phyloP scores from a whole-genome alignment of 106 monocot species.

The Acorus calamus region DNA sequence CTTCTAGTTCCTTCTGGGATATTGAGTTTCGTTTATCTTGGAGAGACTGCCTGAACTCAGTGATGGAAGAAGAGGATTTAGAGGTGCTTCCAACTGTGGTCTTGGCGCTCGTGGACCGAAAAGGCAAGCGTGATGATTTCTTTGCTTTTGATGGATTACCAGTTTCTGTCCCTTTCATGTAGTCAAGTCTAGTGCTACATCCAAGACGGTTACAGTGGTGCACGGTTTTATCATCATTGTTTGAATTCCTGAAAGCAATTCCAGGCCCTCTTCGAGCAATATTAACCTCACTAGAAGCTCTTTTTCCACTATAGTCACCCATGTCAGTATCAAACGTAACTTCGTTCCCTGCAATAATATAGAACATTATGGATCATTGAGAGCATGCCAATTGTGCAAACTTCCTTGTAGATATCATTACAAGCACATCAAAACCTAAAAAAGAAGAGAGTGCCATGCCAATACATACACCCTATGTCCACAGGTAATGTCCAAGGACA shows the following conservation, averaged over 20 bases:
- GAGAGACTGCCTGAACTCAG: slow-evolving; percentile 13
- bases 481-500: no score
- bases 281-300: slow-evolving; percentile 4
- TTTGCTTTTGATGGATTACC: slow-evolving; percentile 30
- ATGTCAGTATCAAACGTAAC: slow-evolving; percentile 5
- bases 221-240: slow-evolving; percentile 21
- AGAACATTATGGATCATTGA: no score
- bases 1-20: slow-evolving; percentile 9
- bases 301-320: slow-evolving; percentile 31
- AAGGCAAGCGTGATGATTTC: slow-evolving; percentile 10
- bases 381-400: no score
- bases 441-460: no score
- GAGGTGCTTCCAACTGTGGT: slow-evolving; percentile 24
- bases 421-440: no score
- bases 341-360: no score
- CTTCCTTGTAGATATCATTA: no score
- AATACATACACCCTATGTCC: no score
- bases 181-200: slow-evolving; percentile 27
- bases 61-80: slow-evolving; percentile 15
- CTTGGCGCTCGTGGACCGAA: slow-evolving; percentile 23
- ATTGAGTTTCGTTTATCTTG: slow-evolving; percentile 11
- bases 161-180: slow-evolving; percentile 9
- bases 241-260: slow-evolving; percentile 24
- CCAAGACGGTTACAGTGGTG: slow-evolving; percentile 32
- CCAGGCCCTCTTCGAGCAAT: slow-evolving; percentile 23